Evolutionary conservation across 148 eudicot species (phyloP).

Genomic region (Vaccinium myrtillus): DNA sequence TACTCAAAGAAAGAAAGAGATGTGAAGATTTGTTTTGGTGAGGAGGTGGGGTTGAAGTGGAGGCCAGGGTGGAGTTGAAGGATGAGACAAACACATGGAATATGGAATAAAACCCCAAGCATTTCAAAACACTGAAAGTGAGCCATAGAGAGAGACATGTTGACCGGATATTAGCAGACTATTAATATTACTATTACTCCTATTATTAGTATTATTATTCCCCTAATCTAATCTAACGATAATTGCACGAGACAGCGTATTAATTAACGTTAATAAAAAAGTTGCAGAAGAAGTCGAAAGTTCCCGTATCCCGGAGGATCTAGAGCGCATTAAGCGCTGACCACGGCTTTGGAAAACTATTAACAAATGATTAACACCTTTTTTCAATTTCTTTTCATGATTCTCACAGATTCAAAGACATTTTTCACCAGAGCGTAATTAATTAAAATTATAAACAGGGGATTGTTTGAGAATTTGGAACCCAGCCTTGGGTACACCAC

Average conservation of each 20-base stretch:
- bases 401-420: conserved; percentile 19
- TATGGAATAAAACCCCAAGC: conserved; percentile 32
- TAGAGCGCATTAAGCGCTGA: conserved; percentile 65
- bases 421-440: conserved; percentile 12
- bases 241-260: background rate
- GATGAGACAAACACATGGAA: conserved; percentile 42
- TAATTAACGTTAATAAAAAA: background rate
- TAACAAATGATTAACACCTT: conserved; percentile 16
- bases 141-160: conserved; percentile 26
- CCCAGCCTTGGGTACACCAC: too few species aligned
- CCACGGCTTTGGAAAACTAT: conserved; percentile 30
- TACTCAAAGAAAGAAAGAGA: background rate
- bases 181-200: background rate
- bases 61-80: background rate
- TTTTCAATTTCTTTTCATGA: conserved; percentile 11
- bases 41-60: background rate
- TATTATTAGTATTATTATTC: background rate
- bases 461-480: background rate
- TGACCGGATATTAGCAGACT: conserved; percentile 25
- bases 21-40: background rate
- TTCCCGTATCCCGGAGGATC: conserved; percentile 48
- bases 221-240: too few species aligned
- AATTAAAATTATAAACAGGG: background rate
- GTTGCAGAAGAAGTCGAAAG: conserved; percentile 29
- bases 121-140: conserved; percentile 25